Evolutionary conservation across 2,329 filamentous ascomycete genomes (phyloP).

Genomic region (Metarhizium album): DNA sequence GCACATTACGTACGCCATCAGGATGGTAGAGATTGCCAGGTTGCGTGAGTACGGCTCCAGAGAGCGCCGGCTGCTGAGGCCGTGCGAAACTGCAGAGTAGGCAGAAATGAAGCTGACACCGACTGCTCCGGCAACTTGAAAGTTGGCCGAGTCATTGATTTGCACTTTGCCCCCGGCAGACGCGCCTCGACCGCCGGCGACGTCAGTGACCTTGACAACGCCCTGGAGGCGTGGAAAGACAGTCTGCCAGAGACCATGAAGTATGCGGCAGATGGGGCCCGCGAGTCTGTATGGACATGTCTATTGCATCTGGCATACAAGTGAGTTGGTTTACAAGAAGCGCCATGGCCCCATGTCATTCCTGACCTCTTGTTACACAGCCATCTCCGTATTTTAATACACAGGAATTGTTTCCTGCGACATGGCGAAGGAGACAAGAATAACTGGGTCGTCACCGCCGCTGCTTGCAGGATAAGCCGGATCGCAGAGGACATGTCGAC

Average conservation of each 20-base stretch:
- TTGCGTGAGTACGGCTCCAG: constrained; percentile 15
- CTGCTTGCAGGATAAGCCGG: constrained; percentile 24
- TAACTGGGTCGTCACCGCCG: constrained; percentile 19
- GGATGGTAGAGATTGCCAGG: constrained; percentile 27
- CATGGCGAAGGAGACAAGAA: constrained; percentile 16
- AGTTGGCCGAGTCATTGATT: constrained; percentile 25
- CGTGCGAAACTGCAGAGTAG: too few relatives aligned
- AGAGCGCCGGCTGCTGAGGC: too few relatives aligned
- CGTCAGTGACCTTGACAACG: constrained; percentile 17
- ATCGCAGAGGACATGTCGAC: constrained; percentile 29
- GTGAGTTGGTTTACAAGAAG: constrained; percentile 11
- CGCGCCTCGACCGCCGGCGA: constrained; percentile 17
- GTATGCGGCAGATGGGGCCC: constrained; percentile 20
- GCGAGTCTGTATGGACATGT: constrained; percentile 24
- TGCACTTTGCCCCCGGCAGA: constrained; percentile 25
- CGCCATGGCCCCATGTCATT: background rate
- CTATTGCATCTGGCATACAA: constrained; percentile 28
- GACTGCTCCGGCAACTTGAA: constrained; percentile 16
- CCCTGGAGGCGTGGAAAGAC: constrained; percentile 23
- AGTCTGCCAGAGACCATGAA: constrained; percentile 22
- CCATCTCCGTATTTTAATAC: constrained; percentile 25
- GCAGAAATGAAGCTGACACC: too few relatives aligned
- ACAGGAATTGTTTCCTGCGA: constrained; percentile 23
- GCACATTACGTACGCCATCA: constrained; percentile 24
- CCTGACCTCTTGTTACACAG: constrained; percentile 7